A percentile compares a stretch with the other conserved stretches of the same genome.
Evolutionary conservation across 805 yeast species (phyloP).

Genomic region (Nakazawaea ambrosiae): DNA sequence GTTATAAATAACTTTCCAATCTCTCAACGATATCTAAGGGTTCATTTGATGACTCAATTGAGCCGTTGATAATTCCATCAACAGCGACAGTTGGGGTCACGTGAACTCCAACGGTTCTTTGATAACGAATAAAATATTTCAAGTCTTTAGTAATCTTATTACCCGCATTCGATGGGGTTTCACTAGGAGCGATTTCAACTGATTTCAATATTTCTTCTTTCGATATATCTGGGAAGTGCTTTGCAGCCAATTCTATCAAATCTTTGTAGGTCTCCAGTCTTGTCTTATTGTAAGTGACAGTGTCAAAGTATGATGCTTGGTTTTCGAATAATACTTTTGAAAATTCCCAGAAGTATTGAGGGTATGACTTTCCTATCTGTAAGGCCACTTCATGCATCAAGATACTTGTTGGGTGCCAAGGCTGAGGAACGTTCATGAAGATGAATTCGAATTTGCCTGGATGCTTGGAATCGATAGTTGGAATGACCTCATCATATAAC

Average conservation of each 20-base stretch:
- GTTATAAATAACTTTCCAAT: slow-evolving; percentile 23
- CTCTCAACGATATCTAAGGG: slow-evolving; percentile 35
- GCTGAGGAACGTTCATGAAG: slow-evolving; percentile 73
- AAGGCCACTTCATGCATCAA: slow-evolving; percentile 64
- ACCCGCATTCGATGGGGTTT: slow-evolving; percentile 43
- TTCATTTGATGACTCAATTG: slow-evolving; percentile 58
- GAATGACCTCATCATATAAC: slow-evolving; percentile 45
- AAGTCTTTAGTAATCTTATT: slow-evolving; percentile 53
- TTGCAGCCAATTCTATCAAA: slow-evolving; percentile 42
- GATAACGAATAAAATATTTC: slow-evolving; percentile 66
- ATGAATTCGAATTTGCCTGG: slow-evolving; percentile 52
- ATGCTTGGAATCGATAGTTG: slow-evolving; percentile 35
- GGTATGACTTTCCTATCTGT: slow-evolving; percentile 55
- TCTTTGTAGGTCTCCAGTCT: slow-evolving; percentile 50
- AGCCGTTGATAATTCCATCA: slow-evolving; percentile 54
- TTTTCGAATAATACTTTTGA: slow-evolving; percentile 50
- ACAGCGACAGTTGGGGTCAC: slow-evolving; percentile 77
- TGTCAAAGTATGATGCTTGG: slow-evolving; percentile 53
- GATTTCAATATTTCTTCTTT: slow-evolving; percentile 27
- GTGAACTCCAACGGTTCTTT: slow-evolving; percentile 73
- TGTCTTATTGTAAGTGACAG: slow-evolving; percentile 43
- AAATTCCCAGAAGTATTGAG: slow-evolving; percentile 50
- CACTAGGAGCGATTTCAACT: slow-evolving; percentile 23
- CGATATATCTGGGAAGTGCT: slow-evolving; percentile 30
- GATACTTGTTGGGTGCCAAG: slow-evolving; percentile 81